phyloP scores from a whole-genome alignment of 306 rosid genomes.

The Argentina anserina region DNA sequence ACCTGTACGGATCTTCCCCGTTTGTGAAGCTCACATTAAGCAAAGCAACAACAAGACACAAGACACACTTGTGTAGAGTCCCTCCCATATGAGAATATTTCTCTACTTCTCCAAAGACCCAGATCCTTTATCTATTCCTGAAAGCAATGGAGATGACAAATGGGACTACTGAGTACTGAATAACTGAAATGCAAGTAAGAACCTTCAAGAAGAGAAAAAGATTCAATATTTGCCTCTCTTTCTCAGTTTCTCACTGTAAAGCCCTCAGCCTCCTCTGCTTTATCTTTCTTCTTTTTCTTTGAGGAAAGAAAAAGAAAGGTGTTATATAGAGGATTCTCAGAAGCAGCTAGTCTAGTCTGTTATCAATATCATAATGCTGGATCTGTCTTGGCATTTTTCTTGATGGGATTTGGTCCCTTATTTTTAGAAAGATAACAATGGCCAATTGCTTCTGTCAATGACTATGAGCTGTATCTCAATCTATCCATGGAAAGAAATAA shows the following conservation, averaged over 20 bases:
- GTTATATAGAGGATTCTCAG: constrained; percentile 14
- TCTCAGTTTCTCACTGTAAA: constrained; percentile 3
- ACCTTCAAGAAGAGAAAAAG: constrained; percentile 13
- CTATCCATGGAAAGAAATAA: background rate
- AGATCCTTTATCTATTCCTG: background rate
- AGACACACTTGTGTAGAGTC: constrained; percentile 24
- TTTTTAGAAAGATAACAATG: background rate
- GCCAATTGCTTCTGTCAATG: constrained; percentile 20
- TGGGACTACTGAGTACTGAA: constrained; percentile 9
- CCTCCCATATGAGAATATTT: constrained; percentile 48
- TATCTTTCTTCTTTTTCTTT: constrained; percentile 3
- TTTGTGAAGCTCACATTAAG: constrained; percentile 32
- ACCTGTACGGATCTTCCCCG: constrained; percentile 79
- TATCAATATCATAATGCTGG: constrained; percentile 4
- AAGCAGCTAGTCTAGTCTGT: constrained; percentile 4
- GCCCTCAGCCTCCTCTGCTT: background rate
- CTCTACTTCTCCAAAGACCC: constrained; percentile 11
- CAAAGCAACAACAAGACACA: constrained; percentile 35
- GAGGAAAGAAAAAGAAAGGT: background rate
- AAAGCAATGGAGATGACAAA: constrained; percentile 16
- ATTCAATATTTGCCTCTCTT: constrained; percentile 2
- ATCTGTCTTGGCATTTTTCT: constrained; percentile 6
- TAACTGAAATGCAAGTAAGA: background rate
- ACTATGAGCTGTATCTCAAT: constrained; percentile 47
- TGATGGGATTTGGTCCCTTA: background rate